These are phyloP conservation scores for Rhexocercosporidium sp. DNA, from an alignment of 2,329 filamentous ascomycete genomes.

Conservation along the genomic window DNA sequence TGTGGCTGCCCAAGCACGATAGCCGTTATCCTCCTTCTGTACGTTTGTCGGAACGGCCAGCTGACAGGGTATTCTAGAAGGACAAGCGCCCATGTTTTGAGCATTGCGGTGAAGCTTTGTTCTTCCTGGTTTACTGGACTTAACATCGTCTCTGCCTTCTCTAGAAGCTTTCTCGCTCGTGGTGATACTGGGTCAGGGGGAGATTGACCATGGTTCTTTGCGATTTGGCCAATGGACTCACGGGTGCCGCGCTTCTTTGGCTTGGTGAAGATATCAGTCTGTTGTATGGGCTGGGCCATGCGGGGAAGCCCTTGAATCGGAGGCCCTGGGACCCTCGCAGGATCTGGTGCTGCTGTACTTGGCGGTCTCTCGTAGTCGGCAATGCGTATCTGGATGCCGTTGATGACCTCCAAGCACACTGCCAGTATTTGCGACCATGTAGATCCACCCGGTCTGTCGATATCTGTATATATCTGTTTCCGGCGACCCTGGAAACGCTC, in stretches of 20 bases:
- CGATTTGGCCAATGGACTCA: conserved; percentile 33
- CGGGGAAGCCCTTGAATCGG: conserved; percentile 34
- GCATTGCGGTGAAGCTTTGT: conserved; percentile 54
- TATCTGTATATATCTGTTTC: conserved; percentile 83
- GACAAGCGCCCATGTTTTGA: conserved; percentile 53
- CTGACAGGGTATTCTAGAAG: conserved; percentile 62
- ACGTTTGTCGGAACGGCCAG: conserved; percentile 71
- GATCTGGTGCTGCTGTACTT: conserved; percentile 39
- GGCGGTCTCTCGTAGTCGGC: conserved; percentile 56
- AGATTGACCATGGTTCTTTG: conserved; percentile 39
- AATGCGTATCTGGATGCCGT: conserved; percentile 70
- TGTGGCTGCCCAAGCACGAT: conserved; percentile 77
- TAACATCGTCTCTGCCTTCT: conserved; percentile 43
- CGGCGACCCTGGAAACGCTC: conserved; percentile 73
- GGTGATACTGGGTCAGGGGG: conserved; percentile 36
- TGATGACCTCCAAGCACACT: conserved; percentile 72
- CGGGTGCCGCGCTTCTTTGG: conserved; percentile 26
- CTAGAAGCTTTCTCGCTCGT: conserved; percentile 50
- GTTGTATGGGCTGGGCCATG: conserved; percentile 31
- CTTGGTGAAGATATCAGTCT: conserved; percentile 38
- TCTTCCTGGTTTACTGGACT: conserved; percentile 56
- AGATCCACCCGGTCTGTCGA: conserved; percentile 79
- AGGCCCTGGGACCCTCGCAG: conserved; percentile 19
- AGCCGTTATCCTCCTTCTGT: conserved; percentile 66
- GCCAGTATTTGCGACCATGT: conserved; percentile 81